phyloP scores from a whole-genome alignment of 805 yeast species.

The Yarrowia deformans region DNA sequence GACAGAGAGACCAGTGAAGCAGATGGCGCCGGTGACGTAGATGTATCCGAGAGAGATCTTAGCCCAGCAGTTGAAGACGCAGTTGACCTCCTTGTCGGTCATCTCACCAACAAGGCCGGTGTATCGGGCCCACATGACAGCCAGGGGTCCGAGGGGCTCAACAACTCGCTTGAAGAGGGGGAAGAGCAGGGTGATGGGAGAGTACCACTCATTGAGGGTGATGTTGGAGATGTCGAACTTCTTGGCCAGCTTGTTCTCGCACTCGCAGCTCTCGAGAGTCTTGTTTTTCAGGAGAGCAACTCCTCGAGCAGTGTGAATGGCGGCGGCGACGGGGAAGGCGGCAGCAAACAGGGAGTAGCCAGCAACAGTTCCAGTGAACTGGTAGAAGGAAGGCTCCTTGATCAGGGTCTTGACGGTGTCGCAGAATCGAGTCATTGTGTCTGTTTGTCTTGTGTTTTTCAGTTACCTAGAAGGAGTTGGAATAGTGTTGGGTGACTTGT shows the following conservation, averaged over 20 bases:
- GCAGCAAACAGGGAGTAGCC: constrained; percentile 35
- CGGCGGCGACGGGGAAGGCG: constrained; percentile 34
- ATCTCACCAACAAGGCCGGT: constrained; percentile 30
- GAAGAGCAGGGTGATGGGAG: constrained; percentile 33
- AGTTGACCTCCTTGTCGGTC: constrained; percentile 34
- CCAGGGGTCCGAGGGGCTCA: constrained; percentile 35
- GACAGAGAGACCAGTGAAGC: constrained; percentile 34
- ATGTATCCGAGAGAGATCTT: constrained; percentile 36
- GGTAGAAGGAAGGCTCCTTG: constrained; percentile 39
- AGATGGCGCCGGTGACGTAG: constrained; percentile 31
- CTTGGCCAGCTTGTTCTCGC: constrained; percentile 38
- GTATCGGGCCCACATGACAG: constrained; percentile 38
- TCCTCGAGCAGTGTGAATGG: constrained; percentile 38
- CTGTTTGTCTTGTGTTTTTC: constrained; percentile 4
- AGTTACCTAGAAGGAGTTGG: constrained; percentile 16
- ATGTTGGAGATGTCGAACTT: constrained; percentile 27
- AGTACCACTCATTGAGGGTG: constrained; percentile 39
- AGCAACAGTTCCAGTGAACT: constrained; percentile 35
- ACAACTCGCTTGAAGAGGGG: constrained; percentile 38
- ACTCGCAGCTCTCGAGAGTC: constrained; percentile 20
- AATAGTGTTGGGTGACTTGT: constrained; percentile 34
- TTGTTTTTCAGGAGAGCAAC: constrained; percentile 34
- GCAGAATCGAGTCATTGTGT: constrained; percentile 33
- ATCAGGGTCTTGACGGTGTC: constrained; percentile 29
- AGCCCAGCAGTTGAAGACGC: constrained; percentile 37